These are phyloP conservation scores for Penicillium brevicompactum DNA, from an alignment of 2,329 filamentous ascomycete species.

Conservation along the genomic window DNA sequence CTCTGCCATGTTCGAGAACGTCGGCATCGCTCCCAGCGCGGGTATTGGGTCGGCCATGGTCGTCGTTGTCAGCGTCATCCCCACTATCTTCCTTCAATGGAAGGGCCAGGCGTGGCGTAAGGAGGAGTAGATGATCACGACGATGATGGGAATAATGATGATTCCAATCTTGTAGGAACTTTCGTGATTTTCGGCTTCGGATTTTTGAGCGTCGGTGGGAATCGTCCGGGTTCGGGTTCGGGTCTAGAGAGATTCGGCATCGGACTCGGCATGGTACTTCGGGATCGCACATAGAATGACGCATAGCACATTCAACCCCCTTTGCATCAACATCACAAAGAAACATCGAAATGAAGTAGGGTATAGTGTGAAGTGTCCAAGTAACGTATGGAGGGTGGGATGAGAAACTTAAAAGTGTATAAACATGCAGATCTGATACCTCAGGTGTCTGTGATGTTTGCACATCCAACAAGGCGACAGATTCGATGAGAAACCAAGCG, in stretches of 20 bases:
- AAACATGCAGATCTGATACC: no score
- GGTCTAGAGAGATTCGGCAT: slow-evolving; percentile 8
- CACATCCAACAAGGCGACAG: no score
- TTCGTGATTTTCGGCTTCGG: background rate
- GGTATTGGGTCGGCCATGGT: slow-evolving; percentile 35
- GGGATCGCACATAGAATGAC: slow-evolving; percentile 11
- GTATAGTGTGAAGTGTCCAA: no score
- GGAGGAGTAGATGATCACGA: slow-evolving; percentile 4
- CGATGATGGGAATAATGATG: background rate
- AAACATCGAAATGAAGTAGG: no score
- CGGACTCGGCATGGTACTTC: background rate
- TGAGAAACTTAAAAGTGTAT: no score
- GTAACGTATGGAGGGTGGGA: no score
- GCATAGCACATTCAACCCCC: background rate
- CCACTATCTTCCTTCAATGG: slow-evolving; percentile 34
- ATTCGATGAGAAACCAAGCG: no score
- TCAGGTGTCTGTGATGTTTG: no score
- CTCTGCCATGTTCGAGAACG: slow-evolving; percentile 36
- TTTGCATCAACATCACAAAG: background rate
- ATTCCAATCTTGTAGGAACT: background rate
- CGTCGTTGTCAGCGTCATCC: slow-evolving; percentile 34
- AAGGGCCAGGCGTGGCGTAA: slow-evolving; percentile 28
- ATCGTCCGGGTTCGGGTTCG: slow-evolving; percentile 5
- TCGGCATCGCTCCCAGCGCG: slow-evolving; percentile 34
- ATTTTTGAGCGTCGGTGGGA: background rate